phyloP scores from a whole-genome alignment of 2,329 filamentous ascomycete genomes.

The Apiospora koreana region DNA sequence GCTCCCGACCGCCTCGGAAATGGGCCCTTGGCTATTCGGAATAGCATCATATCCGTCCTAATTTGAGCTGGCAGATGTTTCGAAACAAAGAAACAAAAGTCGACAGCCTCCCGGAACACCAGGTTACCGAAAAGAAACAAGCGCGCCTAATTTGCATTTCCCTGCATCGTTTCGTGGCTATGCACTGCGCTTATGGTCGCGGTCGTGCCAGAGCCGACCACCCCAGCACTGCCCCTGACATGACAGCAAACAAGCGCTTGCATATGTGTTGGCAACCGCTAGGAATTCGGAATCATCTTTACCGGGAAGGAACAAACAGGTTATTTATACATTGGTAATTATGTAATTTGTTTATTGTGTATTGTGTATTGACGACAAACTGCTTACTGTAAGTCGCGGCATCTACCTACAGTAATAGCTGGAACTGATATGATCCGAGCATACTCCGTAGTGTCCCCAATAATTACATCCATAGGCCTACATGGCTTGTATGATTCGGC shows the following conservation, averaged over 20 bases:
- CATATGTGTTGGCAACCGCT: background rate
- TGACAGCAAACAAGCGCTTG: background rate
- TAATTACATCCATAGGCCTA: background rate
- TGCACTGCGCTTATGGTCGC: conserved; percentile 2
- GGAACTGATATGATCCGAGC: background rate
- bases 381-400: background rate
- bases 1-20: background rate
- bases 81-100: background rate
- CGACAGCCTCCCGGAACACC: background rate
- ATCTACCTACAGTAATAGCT: background rate
- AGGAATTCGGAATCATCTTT: background rate
- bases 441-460: background rate
- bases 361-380: background rate
- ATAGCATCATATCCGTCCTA: conserved; percentile 3
- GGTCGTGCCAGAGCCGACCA: background rate
- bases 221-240: background rate
- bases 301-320: background rate
- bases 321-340: background rate
- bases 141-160: background rate
- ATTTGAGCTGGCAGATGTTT: background rate
- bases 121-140: background rate
- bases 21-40: background rate
- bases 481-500: background rate
- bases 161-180: background rate
- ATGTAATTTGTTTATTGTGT: background rate